These are phyloP conservation scores for Condylostoma magnum DNA, from an alignment of 169 alveolate species.

Conservation along the genomic window DNA sequence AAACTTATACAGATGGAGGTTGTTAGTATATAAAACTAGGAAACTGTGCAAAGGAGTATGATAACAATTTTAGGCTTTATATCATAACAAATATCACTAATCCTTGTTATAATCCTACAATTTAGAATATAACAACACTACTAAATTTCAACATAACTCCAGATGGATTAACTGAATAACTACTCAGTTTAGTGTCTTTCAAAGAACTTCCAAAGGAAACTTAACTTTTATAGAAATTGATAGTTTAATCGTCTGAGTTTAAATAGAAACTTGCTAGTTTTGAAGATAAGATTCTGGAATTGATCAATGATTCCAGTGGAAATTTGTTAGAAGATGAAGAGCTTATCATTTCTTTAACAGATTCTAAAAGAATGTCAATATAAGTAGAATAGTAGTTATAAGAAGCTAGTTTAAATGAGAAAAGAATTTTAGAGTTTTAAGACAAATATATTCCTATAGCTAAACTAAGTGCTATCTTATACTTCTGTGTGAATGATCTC, in stretches of 20 bases:
- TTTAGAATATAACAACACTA: too few species aligned
- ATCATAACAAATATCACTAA: background rate
- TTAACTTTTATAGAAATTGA: slow-evolving; percentile 80
- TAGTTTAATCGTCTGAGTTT: slow-evolving; percentile 85
- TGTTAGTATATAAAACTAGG: slow-evolving; percentile 72
- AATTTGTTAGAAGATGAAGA: slow-evolving; percentile 89
- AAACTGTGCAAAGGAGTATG: too few species aligned
- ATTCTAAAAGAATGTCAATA: slow-evolving; percentile 84
- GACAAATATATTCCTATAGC: slow-evolving; percentile 92
- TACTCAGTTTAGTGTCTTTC: slow-evolving; percentile 87
- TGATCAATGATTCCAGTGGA: slow-evolving; percentile 83
- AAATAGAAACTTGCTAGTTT: slow-evolving; percentile 82
- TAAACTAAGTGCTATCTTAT: slow-evolving; percentile 90
- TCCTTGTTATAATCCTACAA: slow-evolving; percentile 27
- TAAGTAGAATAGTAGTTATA: slow-evolving; percentile 86
- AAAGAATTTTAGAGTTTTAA: slow-evolving; percentile 90
- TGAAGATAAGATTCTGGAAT: slow-evolving; percentile 90
- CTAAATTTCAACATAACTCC: slow-evolving; percentile 92
- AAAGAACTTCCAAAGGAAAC: slow-evolving; percentile 89
- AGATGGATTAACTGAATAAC: slow-evolving; percentile 89
- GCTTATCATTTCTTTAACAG: slow-evolving; percentile 82
- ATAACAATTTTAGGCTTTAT: background rate
- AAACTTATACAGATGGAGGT: slow-evolving; percentile 83
- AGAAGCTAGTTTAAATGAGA: slow-evolving; percentile 90
- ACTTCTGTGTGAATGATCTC: slow-evolving; percentile 92